A percentile compares a stretch with the other conserved stretches of the same genome.
These are phyloP conservation scores for Hypoxylon sp. DNA, from an alignment of 2,329 filamentous ascomycete species.

Conservation along the genomic window DNA sequence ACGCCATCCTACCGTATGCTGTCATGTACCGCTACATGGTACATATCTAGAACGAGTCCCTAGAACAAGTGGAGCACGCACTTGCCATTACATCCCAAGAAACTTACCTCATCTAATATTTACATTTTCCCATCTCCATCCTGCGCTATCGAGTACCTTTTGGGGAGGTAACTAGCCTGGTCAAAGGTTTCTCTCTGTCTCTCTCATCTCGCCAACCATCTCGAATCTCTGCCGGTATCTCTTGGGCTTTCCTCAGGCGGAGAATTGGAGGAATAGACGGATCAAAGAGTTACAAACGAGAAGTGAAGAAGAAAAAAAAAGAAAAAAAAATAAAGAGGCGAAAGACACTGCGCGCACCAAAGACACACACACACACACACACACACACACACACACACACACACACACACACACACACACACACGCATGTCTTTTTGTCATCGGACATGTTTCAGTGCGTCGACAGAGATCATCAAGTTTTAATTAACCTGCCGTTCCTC, in stretches of 20 bases:
- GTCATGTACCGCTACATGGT: slow-evolving; percentile 2
- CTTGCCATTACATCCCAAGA: neutral
- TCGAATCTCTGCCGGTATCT: neutral
- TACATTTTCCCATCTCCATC: neutral
- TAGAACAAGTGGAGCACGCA: neutral
- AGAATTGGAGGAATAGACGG: slow-evolving; percentile 3
- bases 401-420: too few species aligned
- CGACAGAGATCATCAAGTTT: slow-evolving; percentile 25
- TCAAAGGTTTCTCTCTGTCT: neutral
- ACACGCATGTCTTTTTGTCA: slow-evolving; percentile 7
- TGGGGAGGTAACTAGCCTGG: too few species aligned
- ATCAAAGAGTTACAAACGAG: neutral
- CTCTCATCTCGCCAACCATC: neutral
- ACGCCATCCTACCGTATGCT: neutral
- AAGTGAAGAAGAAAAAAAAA: neutral
- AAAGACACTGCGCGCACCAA: too few species aligned
- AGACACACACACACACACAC: too few species aligned
- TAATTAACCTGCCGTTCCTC: slow-evolving; percentile 21
- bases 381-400: too few species aligned
- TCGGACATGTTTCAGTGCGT: slow-evolving; percentile 27
- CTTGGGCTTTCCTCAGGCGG: neutral
- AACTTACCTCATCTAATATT: neutral
- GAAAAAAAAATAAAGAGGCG: neutral
- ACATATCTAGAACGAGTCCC: slow-evolving; percentile 7
- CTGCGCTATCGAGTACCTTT: too few species aligned